Evolutionary conservation across 768 basidiomycete genomes (phyloP).

Genomic region (Russula compacta): DNA sequence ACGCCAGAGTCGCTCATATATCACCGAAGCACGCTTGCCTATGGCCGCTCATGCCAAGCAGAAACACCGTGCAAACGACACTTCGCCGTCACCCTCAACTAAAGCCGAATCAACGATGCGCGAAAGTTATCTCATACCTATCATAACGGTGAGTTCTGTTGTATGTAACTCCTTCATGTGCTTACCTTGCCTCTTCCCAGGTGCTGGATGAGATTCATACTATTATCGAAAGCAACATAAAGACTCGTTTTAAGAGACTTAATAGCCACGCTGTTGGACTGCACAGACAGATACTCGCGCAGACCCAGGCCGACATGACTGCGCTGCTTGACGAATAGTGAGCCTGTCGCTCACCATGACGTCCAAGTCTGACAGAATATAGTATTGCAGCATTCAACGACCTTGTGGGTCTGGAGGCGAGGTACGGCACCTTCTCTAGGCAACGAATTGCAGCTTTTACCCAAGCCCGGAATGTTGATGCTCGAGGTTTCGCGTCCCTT

Average conservation of each 20-base stretch:
- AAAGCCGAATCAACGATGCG: neutral
- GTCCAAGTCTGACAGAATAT: neutral
- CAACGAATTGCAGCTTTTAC: constrained; percentile 3
- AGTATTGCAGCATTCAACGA: constrained; percentile 10
- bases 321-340: constrained; percentile 16
- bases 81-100: neutral
- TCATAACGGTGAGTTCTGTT: constrained; percentile 3
- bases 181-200: neutral
- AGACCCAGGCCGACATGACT: constrained; percentile 10
- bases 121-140: neutral
- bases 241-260: constrained; percentile 14
- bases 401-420: constrained; percentile 11
- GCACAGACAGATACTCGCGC: constrained; percentile 10
- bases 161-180: neutral
- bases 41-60: neutral
- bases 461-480: neutral
- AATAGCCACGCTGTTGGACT: constrained; percentile 2
- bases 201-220: constrained; percentile 13
- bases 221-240: constrained; percentile 10
- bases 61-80: neutral
- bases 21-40: neutral
- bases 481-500: neutral
- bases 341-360: neutral
- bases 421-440: constrained; percentile 12
- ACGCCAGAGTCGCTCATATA: neutral